phyloP scores from a whole-genome alignment of 805 yeast genomes.

The Hanseniaspora occidentalis region DNA sequence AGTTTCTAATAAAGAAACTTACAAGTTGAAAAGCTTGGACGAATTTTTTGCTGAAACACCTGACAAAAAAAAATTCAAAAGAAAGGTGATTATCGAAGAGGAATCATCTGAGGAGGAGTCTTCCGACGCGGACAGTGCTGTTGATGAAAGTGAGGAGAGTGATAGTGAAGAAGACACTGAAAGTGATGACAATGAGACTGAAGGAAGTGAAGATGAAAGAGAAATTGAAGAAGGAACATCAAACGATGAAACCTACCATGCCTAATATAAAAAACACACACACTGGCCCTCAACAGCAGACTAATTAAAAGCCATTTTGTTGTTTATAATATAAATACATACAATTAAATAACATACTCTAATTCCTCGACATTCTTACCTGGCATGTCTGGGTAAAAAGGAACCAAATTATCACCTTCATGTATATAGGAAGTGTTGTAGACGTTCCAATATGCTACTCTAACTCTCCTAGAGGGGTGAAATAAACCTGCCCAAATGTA shows the following conservation, averaged over 20 bases:
- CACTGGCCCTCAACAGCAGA: background rate
- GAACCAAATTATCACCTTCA: conserved; percentile 63
- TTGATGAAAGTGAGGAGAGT: conserved; percentile 20
- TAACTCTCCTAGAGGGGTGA: conserved; percentile 84
- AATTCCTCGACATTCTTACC: conserved; percentile 34
- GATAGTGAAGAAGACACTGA: conserved; percentile 6
- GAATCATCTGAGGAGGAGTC: conserved; percentile 16
- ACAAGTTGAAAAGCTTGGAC: conserved; percentile 66
- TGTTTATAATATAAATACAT: background rate
- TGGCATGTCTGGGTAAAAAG: conserved; percentile 61
- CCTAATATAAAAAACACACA: background rate
- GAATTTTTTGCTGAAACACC: conserved; percentile 58
- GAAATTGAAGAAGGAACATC: conserved; percentile 1
- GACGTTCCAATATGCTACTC: conserved; percentile 75
- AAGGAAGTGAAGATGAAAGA: conserved; percentile 1
- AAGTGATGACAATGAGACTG: conserved; percentile 5
- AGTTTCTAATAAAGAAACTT: conserved; percentile 24
- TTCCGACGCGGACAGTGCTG: conserved; percentile 23
- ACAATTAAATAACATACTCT: conserved; percentile 24
- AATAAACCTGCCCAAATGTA: conserved; percentile 82
- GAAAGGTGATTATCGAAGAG: conserved; percentile 17
- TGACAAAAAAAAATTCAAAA: conserved; percentile 7
- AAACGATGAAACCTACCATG: background rate
- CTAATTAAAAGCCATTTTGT: background rate
- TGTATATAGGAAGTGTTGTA: conserved; percentile 70